These are phyloP conservation scores for Nemania sp. DNA, from an alignment of 2,329 filamentous ascomycete genomes.

Conservation along the genomic window DNA sequence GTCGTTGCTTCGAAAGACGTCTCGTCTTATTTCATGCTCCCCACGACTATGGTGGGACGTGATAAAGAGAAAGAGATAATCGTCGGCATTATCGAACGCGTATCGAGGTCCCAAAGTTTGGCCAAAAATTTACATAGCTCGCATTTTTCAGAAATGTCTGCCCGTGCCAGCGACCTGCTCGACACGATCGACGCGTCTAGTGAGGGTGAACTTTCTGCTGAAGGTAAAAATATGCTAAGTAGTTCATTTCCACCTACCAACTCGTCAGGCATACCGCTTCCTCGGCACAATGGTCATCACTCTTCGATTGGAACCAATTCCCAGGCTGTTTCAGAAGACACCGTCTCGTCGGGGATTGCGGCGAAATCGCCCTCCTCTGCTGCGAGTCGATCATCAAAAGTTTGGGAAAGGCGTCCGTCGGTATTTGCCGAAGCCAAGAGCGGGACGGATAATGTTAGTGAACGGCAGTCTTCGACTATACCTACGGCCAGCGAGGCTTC, in stretches of 20 bases:
- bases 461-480: conserved; percentile 47
- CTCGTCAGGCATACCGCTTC: conserved; percentile 46
- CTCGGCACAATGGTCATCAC: conserved; percentile 46
- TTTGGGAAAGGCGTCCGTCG: conserved; percentile 58
- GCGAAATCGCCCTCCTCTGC: conserved; percentile 45
- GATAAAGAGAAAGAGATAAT: conserved; percentile 71
- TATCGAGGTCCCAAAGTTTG: conserved; percentile 66
- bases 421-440: conserved; percentile 54
- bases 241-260: conserved; percentile 53
- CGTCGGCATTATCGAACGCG: conserved; percentile 74
- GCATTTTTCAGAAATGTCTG: conserved; percentile 57
- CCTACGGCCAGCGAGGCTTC: conserved; percentile 51
- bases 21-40: conserved; percentile 89
- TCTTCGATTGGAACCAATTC: conserved; percentile 40
- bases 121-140: conserved; percentile 47
- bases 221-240: conserved; percentile 53
- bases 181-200: conserved; percentile 59
- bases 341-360: conserved; percentile 52
- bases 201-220: conserved; percentile 61
- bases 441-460: conserved; percentile 50
- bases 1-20: conserved; percentile 81
- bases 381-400: conserved; percentile 46
- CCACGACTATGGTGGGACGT: conserved; percentile 78
- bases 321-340: conserved; percentile 44
- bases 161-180: conserved; percentile 53